Evolutionary conservation across 768 basidiomycete genomes (phyloP), one percentile per base, ranked within the genome.

Genomic region (Neoboletus subvelutipes): DNA sequence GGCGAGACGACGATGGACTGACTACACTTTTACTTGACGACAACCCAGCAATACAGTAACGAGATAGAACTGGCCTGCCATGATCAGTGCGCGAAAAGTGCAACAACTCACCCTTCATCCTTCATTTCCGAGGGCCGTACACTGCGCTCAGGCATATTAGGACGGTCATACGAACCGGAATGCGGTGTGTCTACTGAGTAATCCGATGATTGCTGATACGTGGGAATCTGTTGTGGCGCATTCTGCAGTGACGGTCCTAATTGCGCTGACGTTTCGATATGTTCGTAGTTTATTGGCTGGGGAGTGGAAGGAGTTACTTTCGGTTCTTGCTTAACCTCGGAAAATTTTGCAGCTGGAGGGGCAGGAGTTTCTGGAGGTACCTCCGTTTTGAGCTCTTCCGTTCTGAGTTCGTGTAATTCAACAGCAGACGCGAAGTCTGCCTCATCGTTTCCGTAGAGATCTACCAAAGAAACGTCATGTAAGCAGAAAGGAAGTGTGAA

Each of bases 81-180:
- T 41, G 12, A 56, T 71, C 39, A 67, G 62, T 40, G 2, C 33
- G 22, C 34, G n/a, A n/a, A 20, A 52, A 54, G 8, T 31, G 12
- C 24, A 10, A 57, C 22, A 52, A 83, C 94, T 92, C 83, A 98
- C 95, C 94, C 94, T 90, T 96, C 94, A 65, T 97, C 95, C 73
- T 94, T 93, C 92, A 93, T 94, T 73, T 97, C 94, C 12, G 88
- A 88, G 18, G 90, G 90, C 34, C 91, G 81, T 17, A 94, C 76
- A 34, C 83, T 85, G 45, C 90, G 82, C 68, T 88, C 85, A 24
- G 72, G 78, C 77, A 50, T 75, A 73, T 26, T 77, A 48, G 72
- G 29, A 74, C 72, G 68, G 64, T 80, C 63, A 56, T 78, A 82
- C 31, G 67, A 76, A 26, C 76, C 76, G 17, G 77, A 75, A 24